Conservation (phyloP, 192 early-diverging fungal genomes). For the Dimargaris xerosporica region DNA sequence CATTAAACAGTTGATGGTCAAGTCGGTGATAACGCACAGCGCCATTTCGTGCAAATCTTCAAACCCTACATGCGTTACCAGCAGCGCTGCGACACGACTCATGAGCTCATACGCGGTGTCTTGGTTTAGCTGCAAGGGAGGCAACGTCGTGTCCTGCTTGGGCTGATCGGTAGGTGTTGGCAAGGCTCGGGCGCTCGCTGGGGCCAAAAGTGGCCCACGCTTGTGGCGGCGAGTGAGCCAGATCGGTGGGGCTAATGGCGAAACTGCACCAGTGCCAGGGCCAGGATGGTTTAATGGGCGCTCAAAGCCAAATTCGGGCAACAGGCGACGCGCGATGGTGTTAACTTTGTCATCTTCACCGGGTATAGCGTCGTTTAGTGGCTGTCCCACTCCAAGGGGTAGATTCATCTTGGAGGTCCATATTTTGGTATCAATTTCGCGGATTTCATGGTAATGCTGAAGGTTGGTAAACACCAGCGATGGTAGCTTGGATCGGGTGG, state of each 20-base stretch:
- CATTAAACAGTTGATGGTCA: conserved; percentile 60
- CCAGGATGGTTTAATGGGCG: too few relatives aligned
- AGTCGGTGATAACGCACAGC: conserved; percentile 56
- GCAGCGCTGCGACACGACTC: conserved; percentile 39
- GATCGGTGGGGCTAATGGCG: too few relatives aligned
- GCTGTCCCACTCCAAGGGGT: conserved; percentile 17
- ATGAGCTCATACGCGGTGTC: conserved; percentile 39
- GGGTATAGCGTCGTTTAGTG: neutral
- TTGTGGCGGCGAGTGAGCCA: too few relatives aligned
- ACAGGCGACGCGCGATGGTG: too few relatives aligned
- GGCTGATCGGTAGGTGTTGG: conserved; percentile 16
- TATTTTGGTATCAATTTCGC: conserved; percentile 42
- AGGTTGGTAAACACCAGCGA: conserved; percentile 25
- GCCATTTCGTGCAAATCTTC: conserved; percentile 56
- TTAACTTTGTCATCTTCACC: neutral
- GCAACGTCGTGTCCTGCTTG: conserved; percentile 21
- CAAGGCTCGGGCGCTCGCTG: conserved; percentile 7
- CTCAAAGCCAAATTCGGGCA: too few relatives aligned
- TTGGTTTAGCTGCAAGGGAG: conserved; percentile 37
- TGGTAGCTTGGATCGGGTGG: conserved; percentile 12
- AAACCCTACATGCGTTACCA: conserved; percentile 81
- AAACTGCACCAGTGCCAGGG: too few relatives aligned
- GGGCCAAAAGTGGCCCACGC: neutral
- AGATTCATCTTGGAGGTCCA: conserved; percentile 33
- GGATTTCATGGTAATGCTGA: conserved; percentile 32